phyloP scores from a whole-genome alignment of 2,329 filamentous ascomycete genomes.

The Verticillium klebahnii region DNA sequence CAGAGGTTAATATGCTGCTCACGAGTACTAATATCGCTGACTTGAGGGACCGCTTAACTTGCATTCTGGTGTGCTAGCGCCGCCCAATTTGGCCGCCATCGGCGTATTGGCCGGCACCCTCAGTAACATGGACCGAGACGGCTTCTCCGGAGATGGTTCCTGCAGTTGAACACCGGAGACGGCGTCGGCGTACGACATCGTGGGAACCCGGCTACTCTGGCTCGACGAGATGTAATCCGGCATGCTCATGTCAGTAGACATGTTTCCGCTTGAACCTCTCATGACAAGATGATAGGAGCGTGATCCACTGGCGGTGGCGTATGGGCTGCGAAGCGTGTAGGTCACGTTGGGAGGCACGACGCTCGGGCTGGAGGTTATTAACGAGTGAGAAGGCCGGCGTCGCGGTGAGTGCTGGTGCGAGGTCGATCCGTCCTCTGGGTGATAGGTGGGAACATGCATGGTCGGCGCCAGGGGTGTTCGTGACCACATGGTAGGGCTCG shows the following conservation, averaged over 20 bases:
- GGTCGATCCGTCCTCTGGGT: constrained; percentile 43
- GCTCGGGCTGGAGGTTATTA: background rate
- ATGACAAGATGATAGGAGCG: too few relatives aligned
- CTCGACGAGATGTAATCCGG: constrained; percentile 28
- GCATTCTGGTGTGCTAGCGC: too few relatives aligned
- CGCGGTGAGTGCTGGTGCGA: constrained; percentile 61
- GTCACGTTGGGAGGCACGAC: background rate
- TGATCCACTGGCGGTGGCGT: too few relatives aligned
- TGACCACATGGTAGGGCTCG: constrained; percentile 66
- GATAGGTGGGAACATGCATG: constrained; percentile 34
- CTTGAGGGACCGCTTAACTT: too few relatives aligned
- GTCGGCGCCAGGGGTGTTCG: constrained; percentile 36
- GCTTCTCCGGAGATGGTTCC: too few relatives aligned
- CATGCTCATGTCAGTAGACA: constrained; percentile 34
- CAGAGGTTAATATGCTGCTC: too few relatives aligned
- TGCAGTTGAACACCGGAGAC: background rate
- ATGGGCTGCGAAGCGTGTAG: too few relatives aligned
- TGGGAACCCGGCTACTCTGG: constrained; percentile 3
- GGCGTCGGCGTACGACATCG: constrained; percentile 10
- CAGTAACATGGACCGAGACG: too few relatives aligned
- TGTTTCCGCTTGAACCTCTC: constrained; percentile 9
- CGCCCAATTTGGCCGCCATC: too few relatives aligned
- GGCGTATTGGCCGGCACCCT: too few relatives aligned
- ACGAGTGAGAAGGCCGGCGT: constrained; percentile 17
- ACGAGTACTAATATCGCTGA: too few relatives aligned